Percentiles rank a stretch among this genome's conserved stretches.
Evolutionary conservation across 345 rosid genomes (phyloP).

Genomic region (Carallia brachiata): DNA sequence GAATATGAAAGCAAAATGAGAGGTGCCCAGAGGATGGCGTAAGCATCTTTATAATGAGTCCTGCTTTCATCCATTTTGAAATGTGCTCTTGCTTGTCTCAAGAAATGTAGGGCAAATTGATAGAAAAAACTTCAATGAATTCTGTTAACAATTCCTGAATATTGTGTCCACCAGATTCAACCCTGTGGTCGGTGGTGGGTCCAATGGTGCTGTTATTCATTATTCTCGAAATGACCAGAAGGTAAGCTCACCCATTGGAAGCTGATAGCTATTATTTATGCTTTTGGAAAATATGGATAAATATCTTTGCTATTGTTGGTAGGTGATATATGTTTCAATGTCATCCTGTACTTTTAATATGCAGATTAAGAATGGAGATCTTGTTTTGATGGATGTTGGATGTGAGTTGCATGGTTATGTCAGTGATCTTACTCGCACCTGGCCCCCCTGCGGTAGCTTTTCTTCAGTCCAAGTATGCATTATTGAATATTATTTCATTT

Average conservation of each 20-base stretch:
- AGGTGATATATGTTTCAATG: background rate
- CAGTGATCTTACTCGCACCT: conserved; percentile 95
- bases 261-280: conserved; percentile 6
- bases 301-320: conserved; percentile 5
- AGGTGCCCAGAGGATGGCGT: conserved; percentile 99
- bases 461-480: conserved; percentile 62
- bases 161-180: conserved; percentile 52
- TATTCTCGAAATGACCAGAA: conserved; percentile 91
- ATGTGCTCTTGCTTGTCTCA: background rate
- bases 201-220: conserved; percentile 86
- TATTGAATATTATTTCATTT: conserved; percentile 11
- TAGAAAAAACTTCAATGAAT: background rate
- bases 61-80: conserved; percentile 8
- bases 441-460: conserved; percentile 87
- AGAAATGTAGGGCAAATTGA: conserved; percentile 5
- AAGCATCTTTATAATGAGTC: conserved; percentile 36
- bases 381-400: conserved; percentile 96
- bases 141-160: conserved; percentile 8
- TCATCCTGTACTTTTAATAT: conserved; percentile 5
- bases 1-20: conserved; percentile 90
- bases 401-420: conserved; percentile 95
- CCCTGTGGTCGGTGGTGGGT: conserved; percentile 96
- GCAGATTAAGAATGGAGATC: conserved; percentile 80
- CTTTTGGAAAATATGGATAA: background rate
- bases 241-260: conserved; percentile 42